Conservation (phyloP, 345 rosid species). For the Passiflora organensis region DNA sequence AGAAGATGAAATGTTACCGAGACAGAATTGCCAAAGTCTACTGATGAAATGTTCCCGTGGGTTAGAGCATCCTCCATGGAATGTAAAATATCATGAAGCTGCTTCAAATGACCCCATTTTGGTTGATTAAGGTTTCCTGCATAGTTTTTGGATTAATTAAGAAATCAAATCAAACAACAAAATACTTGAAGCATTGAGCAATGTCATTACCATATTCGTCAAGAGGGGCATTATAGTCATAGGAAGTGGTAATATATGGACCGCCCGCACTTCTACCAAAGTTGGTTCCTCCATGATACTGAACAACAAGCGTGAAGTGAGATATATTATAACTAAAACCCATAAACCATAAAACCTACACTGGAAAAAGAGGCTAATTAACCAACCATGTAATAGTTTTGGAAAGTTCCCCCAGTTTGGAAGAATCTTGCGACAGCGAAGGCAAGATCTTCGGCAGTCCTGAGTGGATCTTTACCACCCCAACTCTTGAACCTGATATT, state of each 20-base stretch:
- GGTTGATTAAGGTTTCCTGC: conserved; percentile 72
- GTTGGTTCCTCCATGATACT: too few relatives aligned
- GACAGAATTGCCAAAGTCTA: too few relatives aligned
- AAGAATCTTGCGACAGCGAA: conserved; percentile 52
- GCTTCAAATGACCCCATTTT: conserved; percentile 73
- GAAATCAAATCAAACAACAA: too few relatives aligned
- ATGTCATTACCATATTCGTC: conserved; percentile 32
- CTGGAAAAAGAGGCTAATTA: not conserved
- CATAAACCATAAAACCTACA: not conserved
- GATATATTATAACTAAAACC: not conserved
- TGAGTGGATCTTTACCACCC: too few relatives aligned
- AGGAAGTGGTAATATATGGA: too few relatives aligned
- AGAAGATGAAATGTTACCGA: too few relatives aligned
- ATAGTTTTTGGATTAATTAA: not conserved
- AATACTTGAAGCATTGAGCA: not conserved
- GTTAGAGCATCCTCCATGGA: too few relatives aligned
- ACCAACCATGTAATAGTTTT: conserved; percentile 65
- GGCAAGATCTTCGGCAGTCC: conserved; percentile 64
- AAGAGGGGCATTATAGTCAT: conserved; percentile 58
- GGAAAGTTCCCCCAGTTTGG: conserved; percentile 50
- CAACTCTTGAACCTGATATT: not conserved
- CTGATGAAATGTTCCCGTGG: too few relatives aligned
- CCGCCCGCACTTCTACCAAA: too few relatives aligned
- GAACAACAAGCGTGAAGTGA: not conserved
- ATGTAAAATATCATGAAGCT: too few relatives aligned